Evolutionary conservation across 139 green algal species (phyloP), one percentile per base, ranked within the genome.

Genomic region (Picocystis salinarum): DNA sequence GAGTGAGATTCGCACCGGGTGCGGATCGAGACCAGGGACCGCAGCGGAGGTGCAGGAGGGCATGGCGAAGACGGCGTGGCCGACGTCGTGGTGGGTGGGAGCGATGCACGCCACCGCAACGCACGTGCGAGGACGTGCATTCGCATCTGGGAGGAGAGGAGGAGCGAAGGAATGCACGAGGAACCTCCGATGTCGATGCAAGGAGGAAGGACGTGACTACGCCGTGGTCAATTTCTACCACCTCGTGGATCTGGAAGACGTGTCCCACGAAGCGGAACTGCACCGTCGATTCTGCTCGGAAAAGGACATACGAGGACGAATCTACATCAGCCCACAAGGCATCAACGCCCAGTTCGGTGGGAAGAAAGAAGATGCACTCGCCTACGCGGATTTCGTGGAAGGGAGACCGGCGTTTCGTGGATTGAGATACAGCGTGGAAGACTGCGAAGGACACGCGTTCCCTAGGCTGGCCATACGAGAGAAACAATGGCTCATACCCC

Each of bases 141-240:
- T n/a, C n/a, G n/a, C n/a, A n/a, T n/a, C n/a, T n/a, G n/a, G n/a
- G n/a, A n/a, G n/a, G n/a, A n/a, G n/a, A n/a, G n/a, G n/a, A n/a
- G n/a, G n/a, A n/a, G n/a, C n/a, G n/a, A n/a, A n/a, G n/a, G n/a
- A n/a, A n/a, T n/a, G n/a, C n/a, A n/a, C n/a, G n/a, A n/a, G n/a
- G n/a, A n/a, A n/a, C n/a, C n/a, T n/a, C n/a, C n/a, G n/a, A n/a
- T n/a, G n/a, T n/a, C n/a, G n/a, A n/a, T n/a, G n/a, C n/a, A n/a
- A n/a, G n/a, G n/a, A n/a, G n/a, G n/a, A n/a, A n/a, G n/a, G n/a
- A n/a, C n/a, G n/a, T n/a, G 34, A 58, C 23, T 81, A 69, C 39
- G 51, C 55, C 9, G 65, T 95, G 0, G 52, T 94, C 2, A 95
- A 94, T 64, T 93, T 94, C 30, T 95, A 94, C 49, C 85, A 95